A percentile compares a stretch with the other conserved stretches of the same genome.
Conservation (phyloP, 1,284 basidiomycete genomes). For the Melanopsichium pennsylvanicum region DNA sequence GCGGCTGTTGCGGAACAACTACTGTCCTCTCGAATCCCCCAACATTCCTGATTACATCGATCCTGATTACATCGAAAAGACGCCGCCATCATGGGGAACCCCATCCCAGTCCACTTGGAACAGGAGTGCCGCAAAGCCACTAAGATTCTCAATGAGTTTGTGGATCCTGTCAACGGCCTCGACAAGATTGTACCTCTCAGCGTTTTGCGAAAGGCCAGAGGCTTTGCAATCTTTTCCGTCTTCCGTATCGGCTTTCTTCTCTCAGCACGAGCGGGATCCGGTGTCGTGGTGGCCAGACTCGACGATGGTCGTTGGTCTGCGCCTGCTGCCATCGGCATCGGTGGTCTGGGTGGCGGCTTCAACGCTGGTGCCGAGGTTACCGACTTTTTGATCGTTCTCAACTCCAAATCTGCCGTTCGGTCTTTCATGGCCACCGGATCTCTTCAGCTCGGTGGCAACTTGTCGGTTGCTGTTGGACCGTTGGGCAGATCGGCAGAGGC, state of each 20-base stretch:
- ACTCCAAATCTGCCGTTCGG: slow-evolving; percentile 76
- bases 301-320: slow-evolving; percentile 90
- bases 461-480: slow-evolving; percentile 82
- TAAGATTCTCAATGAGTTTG: slow-evolving; percentile 61
- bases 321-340: slow-evolving; percentile 93
- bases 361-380: slow-evolving; percentile 85
- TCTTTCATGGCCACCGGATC: slow-evolving; percentile 96
- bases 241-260: slow-evolving; percentile 71
- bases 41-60: no score
- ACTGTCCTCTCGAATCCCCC: not conserved
- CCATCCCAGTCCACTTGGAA: slow-evolving; percentile 67
- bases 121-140: slow-evolving; percentile 71
- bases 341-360: slow-evolving; percentile 79
- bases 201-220: slow-evolving; percentile 76
- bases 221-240: slow-evolving; percentile 75
- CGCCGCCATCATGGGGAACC: slow-evolving; percentile 55
- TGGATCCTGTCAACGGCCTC: slow-evolving; percentile 57
- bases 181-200: slow-evolving; percentile 61
- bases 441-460: slow-evolving; percentile 76
- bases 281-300: slow-evolving; percentile 87
- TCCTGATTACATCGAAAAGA: no score
- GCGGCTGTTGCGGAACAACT: no score
- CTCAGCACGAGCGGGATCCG: slow-evolving; percentile 78
- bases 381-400: slow-evolving; percentile 92
- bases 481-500: slow-evolving; percentile 94